A percentile compares a stretch with the other conserved stretches of the same genome.
Evolutionary conservation across 2,329 filamentous ascomycete species (phyloP).

Genomic region (Aschersonia sp.): DNA sequence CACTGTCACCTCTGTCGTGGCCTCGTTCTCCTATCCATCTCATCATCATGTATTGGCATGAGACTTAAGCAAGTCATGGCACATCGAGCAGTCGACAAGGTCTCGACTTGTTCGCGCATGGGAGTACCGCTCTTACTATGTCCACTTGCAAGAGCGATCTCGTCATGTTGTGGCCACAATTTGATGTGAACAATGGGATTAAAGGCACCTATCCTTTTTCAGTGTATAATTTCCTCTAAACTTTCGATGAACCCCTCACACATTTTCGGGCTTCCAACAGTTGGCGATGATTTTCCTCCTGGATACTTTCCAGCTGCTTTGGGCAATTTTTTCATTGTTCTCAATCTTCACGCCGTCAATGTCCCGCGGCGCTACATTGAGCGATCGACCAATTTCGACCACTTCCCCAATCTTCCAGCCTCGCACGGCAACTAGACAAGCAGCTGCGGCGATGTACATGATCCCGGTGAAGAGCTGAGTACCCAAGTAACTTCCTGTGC

Average conservation of each 20-base stretch:
- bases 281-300: conserved; percentile 17
- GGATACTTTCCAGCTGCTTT: conserved; percentile 14
- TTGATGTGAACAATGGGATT: no score
- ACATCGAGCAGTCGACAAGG: no score
- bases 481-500: conserved; percentile 31
- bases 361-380: conserved; percentile 13
- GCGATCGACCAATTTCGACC: conserved; percentile 15
- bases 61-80: no score
- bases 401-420: conserved; percentile 24
- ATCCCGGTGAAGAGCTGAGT: conserved; percentile 45
- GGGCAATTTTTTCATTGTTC: conserved; percentile 14
- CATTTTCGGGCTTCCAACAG: conserved; percentile 14
- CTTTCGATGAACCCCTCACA: conserved; percentile 7
- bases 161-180: no score
- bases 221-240: no score
- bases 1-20: no score
- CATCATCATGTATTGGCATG: no score
- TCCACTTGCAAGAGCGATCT: no score
- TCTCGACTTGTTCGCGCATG: no score
- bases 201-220: no score
- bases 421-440: conserved; percentile 17
- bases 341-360: conserved; percentile 16
- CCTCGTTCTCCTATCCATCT: no score
- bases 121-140: no score
- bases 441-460: conserved; percentile 39